These are phyloP conservation scores for Saitoella complicata DNA, from an alignment of 805 yeast genomes.

Conservation along the genomic window DNA sequence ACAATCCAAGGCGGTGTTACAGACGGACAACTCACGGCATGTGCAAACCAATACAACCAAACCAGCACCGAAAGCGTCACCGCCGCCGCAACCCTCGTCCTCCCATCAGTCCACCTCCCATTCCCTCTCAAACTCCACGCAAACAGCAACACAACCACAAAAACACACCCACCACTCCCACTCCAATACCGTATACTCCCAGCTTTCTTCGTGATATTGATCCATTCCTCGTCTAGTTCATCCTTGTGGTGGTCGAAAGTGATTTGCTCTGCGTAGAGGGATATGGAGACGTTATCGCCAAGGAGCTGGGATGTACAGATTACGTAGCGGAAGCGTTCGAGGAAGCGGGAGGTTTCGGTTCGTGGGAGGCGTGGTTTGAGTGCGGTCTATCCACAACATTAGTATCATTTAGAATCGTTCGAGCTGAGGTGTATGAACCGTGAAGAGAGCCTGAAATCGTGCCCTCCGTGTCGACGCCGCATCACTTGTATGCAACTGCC, in stretches of 20 bases:
- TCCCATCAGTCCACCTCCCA: slow-evolving; percentile 1
- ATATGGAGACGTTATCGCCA: slow-evolving; percentile 20
- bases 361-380: slow-evolving; percentile 4
- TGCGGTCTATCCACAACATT: slow-evolving; percentile 10
- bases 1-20: neutral
- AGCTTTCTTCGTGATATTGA: neutral
- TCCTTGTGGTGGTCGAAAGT: slow-evolving; percentile 1
- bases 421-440: no score
- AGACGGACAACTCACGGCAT: slow-evolving; percentile 4
- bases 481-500: no score
- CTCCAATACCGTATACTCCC: slow-evolving; percentile 14
- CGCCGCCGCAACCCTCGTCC: slow-evolving; percentile 4
- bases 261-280: neutral
- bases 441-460: no score
- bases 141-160: slow-evolving; percentile 20
- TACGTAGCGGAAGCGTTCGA: slow-evolving; percentile 36
- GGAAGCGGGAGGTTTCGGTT: slow-evolving; percentile 23
- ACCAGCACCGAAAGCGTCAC: slow-evolving; percentile 6
- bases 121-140: slow-evolving; percentile 14
- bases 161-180: slow-evolving; percentile 23
- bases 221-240: neutral
- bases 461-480: no score
- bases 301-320: slow-evolving; percentile 34
- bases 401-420: no score
- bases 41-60: slow-evolving; percentile 10